phyloP scores from a whole-genome alignment of 345 rosid genomes.

The Salix viminalis region DNA sequence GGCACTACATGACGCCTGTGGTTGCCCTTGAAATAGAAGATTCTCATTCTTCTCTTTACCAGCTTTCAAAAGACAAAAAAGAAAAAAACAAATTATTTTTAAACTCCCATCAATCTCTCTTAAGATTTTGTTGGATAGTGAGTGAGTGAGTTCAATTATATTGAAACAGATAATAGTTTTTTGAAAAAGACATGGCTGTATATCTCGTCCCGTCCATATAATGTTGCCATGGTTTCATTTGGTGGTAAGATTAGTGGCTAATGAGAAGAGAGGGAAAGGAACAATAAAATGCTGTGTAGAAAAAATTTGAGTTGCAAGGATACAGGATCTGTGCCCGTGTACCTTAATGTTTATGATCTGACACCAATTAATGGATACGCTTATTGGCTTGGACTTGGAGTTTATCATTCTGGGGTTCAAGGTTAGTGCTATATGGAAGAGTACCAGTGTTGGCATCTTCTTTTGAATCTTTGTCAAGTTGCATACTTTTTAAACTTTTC shows the following conservation, averaged over 20 bases:
- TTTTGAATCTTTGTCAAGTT: neutral
- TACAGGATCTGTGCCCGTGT: slow-evolving; percentile 79
- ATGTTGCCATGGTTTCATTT: neutral
- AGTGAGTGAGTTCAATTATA: neutral
- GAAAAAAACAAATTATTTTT: neutral
- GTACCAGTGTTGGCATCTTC: neutral
- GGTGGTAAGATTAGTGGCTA: neutral
- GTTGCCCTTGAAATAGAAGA: slow-evolving; percentile 6
- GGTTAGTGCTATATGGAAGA: slow-evolving; percentile 39
- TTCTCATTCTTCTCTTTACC: slow-evolving; percentile 13
- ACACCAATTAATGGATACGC: slow-evolving; percentile 94
- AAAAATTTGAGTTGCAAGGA: slow-evolving; percentile 44
- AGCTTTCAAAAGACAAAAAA: neutral
- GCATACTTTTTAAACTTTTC: neutral
- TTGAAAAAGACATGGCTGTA: slow-evolving; percentile 8
- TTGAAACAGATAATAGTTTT: neutral
- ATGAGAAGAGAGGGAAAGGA: neutral
- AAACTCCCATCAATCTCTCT: neutral
- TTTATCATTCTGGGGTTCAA: slow-evolving; percentile 96
- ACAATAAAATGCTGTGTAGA: slow-evolving; percentile 57
- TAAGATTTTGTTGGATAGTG: neutral
- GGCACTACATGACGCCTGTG: neutral
- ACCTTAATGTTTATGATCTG: slow-evolving; percentile 93
- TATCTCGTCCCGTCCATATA: neutral
- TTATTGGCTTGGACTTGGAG: slow-evolving; percentile 97